phyloP scores from a whole-genome alignment of 495 filamentous ascomycete genomes.

The Geoglossum glabrum region DNA sequence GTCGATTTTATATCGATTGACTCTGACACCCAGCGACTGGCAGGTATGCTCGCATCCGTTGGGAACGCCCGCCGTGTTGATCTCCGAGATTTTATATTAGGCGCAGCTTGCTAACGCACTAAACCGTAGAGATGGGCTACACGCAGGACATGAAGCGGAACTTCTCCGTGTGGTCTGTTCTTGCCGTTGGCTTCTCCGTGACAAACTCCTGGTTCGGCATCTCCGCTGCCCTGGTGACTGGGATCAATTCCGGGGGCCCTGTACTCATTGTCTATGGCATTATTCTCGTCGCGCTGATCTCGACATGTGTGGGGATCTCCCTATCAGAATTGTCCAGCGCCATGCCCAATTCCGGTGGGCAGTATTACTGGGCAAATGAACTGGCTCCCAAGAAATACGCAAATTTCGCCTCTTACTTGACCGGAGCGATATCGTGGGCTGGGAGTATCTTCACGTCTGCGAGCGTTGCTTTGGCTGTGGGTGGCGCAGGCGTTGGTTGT shows the following conservation, averaged over 20 bases:
- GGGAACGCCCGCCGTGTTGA: not conserved
- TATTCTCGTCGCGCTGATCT: slow-evolving; percentile 32
- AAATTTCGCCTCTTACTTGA: slow-evolving; percentile 32
- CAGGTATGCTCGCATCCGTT: not conserved
- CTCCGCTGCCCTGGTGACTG: slow-evolving; percentile 34
- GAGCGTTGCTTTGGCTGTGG: slow-evolving; percentile 34
- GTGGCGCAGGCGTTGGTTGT: slow-evolving; percentile 31
- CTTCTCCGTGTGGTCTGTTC: slow-evolving; percentile 34
- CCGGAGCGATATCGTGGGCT: slow-evolving; percentile 38
- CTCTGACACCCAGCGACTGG: not conserved
- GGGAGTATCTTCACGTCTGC: slow-evolving; percentile 37
- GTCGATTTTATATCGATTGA: not conserved
- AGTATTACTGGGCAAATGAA: slow-evolving; percentile 42
- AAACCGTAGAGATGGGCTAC: slow-evolving; percentile 32
- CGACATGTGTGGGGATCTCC: slow-evolving; percentile 31
- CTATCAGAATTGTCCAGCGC: slow-evolving; percentile 36
- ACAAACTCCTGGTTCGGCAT: slow-evolving; percentile 49
- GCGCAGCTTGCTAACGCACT: not conserved
- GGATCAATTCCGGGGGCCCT: slow-evolving; percentile 40
- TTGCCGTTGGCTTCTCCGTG: slow-evolving; percentile 40
- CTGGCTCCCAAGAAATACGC: slow-evolving; percentile 32
- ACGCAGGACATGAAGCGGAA: slow-evolving; percentile 36
- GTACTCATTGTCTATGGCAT: slow-evolving; percentile 40
- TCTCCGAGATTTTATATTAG: not conserved
- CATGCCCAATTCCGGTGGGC: slow-evolving; percentile 40